Base-by-base conservation (phyloP, 1,139 yeast species). In the Yamadazyma membranifaciens region DNA sequence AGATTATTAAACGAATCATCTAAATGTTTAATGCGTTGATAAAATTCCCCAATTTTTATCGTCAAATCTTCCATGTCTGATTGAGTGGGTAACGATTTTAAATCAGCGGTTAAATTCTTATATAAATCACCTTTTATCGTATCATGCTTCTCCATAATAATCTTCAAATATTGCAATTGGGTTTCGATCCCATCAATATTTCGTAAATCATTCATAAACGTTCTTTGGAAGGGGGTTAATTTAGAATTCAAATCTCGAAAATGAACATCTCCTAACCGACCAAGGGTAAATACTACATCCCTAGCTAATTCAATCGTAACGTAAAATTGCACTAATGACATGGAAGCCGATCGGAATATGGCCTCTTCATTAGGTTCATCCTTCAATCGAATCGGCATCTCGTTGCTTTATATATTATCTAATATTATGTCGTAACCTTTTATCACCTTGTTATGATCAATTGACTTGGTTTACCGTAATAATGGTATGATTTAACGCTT, bases 281-380 rank as follows among this genome's bases (percentile, higher is more conserved):
- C 98, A 32, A 92, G 67, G 3, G 83, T 78, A 40, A 85, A 82
- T 11, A 89, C 94, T 45, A 88, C 82, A 46, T 89, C 95, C 47
- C 98, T 73, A 6, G 95, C 87, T 45, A 88, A 80, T 61, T 92
- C 98, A 27, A 83, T 80, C n/a, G 98, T 88, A 39, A 92, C 81
- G 62, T 87, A 92, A 59, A 92, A 78, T 67, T 92, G 98, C 33
- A 91, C 89, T 49, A 91, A 74, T 34, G 89, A 76, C 98, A 92
- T 91, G 44, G 94, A 95, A 65, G 98, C 97, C 41, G 97, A 87
- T 65, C 95, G 49, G 47, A 65, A 65, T 10, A 64, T 59, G 10
- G 67, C 67, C 20, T 45, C 45, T 34, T 29, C 37, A 33, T 33
- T 47, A 27, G 26, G 25, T 2, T 24, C 31, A 15, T 44, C 42